Evolutionary conservation across 208 protist genomes (phyloP).

Genomic region (Spongospora subterranea): DNA sequence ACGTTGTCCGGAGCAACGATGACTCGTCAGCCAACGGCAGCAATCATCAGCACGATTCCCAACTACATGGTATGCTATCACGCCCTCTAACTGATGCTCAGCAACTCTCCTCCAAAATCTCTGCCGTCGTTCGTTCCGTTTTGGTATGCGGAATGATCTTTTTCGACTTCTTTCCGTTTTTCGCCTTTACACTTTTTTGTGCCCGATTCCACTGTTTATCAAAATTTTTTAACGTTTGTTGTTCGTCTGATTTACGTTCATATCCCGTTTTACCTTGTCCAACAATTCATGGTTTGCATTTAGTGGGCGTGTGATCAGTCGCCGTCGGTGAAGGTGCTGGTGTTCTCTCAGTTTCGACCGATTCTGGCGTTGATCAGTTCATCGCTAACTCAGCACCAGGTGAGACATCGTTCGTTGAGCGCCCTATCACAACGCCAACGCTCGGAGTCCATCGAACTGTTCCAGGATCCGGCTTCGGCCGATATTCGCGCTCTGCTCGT

Average conservation of each 20-base stretch:
- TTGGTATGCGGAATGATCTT: neutral
- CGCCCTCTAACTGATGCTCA: neutral
- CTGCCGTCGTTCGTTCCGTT: slow-evolving; percentile 40
- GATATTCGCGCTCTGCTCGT: slow-evolving; percentile 18
- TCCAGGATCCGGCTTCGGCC: neutral
- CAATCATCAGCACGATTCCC: neutral
- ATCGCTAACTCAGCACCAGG: neutral
- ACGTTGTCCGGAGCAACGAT: neutral
- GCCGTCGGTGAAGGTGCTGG: neutral
- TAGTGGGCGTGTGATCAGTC: slow-evolving; percentile 5
- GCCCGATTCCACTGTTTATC: neutral
- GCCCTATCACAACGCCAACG: neutral
- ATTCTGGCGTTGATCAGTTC: slow-evolving; percentile 22
- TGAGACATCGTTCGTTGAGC: neutral
- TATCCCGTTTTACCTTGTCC: too few relatives aligned
- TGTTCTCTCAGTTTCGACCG: slow-evolving; percentile 48
- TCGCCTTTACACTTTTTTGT: neutral
- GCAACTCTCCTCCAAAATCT: slow-evolving; percentile 10
- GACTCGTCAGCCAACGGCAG: neutral
- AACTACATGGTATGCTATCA: neutral
- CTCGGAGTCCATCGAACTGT: neutral
- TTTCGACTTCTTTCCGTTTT: neutral
- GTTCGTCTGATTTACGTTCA: neutral
- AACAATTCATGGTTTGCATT: too few relatives aligned
- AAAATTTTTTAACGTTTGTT: neutral